Evolutionary conservation across 2,329 filamentous ascomycete species (phyloP).

Genomic region (Phialemoniopsis sp.): DNA sequence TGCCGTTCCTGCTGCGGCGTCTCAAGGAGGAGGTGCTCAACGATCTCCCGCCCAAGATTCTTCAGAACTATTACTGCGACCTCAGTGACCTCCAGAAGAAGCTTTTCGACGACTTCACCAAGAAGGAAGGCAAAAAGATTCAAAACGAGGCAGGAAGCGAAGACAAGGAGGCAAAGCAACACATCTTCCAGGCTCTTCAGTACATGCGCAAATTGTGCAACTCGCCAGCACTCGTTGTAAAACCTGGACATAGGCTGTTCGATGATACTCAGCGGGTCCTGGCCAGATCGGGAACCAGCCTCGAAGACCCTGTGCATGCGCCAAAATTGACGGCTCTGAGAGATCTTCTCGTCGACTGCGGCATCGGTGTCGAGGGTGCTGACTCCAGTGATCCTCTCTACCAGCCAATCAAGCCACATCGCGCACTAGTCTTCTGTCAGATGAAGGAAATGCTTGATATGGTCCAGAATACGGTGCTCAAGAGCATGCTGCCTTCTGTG

Average conservation of each 20-base stretch:
- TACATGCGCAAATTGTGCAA: slow-evolving; percentile 99
- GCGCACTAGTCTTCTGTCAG: slow-evolving; percentile 95
- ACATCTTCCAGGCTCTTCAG: slow-evolving; percentile 98
- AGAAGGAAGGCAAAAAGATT: slow-evolving; percentile 86
- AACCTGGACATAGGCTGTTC: slow-evolving; percentile 87
- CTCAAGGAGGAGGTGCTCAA: slow-evolving; percentile 97
- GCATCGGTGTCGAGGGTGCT: slow-evolving; percentile 74
- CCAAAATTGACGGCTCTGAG: slow-evolving; percentile 88
- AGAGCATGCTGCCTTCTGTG: slow-evolving; percentile 85
- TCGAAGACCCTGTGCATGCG: slow-evolving; percentile 83
- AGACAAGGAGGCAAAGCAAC: slow-evolving; percentile 92
- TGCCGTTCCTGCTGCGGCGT: slow-evolving; percentile 92
- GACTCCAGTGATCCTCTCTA: slow-evolving; percentile 58
- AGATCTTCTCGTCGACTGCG: slow-evolving; percentile 95
- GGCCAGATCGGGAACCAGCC: slow-evolving; percentile 70
- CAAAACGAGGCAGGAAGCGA: slow-evolving; percentile 77
- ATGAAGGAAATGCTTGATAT: slow-evolving; percentile 99
- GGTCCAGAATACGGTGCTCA: slow-evolving; percentile 90
- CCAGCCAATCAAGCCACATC: slow-evolving; percentile 90
- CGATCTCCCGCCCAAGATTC: slow-evolving; percentile 93
- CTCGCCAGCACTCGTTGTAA: slow-evolving; percentile 92
- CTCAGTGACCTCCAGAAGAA: slow-evolving; percentile 91
- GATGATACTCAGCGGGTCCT: slow-evolving; percentile 81
- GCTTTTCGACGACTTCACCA: slow-evolving; percentile 93
- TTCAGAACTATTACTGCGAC: slow-evolving; percentile 99